These are phyloP conservation scores for Dactylellina leptospora DNA, from an alignment of 2,329 filamentous ascomycete species.

Conservation along the genomic window DNA sequence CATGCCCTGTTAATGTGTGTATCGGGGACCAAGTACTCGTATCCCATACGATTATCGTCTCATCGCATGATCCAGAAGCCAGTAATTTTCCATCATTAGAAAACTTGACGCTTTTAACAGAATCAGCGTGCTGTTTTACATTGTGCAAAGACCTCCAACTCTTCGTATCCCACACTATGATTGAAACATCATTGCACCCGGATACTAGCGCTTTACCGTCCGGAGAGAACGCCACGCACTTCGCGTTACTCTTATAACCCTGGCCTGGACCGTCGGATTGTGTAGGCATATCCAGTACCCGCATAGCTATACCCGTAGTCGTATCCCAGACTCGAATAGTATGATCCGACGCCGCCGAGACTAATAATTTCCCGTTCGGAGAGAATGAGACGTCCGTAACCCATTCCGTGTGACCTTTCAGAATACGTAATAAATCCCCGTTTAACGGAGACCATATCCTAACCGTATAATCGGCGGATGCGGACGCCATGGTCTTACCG, in stretches of 20 bases:
- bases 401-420: no score
- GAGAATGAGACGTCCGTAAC: background rate
- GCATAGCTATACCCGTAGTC: background rate
- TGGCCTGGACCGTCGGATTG: no score
- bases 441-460: no score
- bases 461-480: no score
- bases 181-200: background rate
- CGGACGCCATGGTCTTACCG: no score
- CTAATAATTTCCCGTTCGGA: background rate
- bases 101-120: background rate
- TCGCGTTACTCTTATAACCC: background rate
- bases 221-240: background rate
- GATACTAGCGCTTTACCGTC: background rate
- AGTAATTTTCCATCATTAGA: background rate
- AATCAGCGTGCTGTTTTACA: background rate
- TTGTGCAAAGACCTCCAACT: background rate
- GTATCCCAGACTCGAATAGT: background rate
- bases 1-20: background rate
- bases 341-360: background rate
- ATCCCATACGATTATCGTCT: constrained; percentile 1
- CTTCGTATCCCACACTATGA: background rate
- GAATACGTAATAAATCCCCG: no score
- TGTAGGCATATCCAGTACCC: no score
- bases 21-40: background rate
- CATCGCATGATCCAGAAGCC: constrained; percentile 1